Base-by-base conservation (phyloP, 2,329 filamentous ascomycete species). In the Calonectria leucothoes region DNA sequence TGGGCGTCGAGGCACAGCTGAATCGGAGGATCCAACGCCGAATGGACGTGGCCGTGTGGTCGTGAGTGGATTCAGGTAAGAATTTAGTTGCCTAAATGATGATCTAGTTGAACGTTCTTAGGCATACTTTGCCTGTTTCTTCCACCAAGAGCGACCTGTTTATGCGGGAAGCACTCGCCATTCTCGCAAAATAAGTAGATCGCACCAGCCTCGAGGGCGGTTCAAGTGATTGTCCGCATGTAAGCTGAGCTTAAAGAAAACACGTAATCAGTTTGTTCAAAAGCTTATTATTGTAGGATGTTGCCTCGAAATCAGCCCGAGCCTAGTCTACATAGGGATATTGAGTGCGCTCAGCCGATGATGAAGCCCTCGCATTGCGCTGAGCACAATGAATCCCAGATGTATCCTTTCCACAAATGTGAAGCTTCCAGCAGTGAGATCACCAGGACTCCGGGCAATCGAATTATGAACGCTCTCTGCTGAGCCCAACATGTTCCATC, bases 371-470 rank as follows among this genome's bases (percentile, higher is more conserved):
- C 39, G n/a, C 20, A 45, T 23, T 45, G 20, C 7, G 20, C 4
- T 20, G 6, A 7, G 17, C 4, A 20, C 37, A 45, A 45, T 45
- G 7, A 8, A 20, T 8, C 6, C 4, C n/a, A 2, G 11, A 10
- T 8, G 4, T 11, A n/a, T 45, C 20, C n/a, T 8, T 8, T n/a
- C 5, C 7, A 45, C n/a, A n/a, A 8, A 45, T 10, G 20, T n/a
- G 7, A 45, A 6, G n/a, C 11, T 4, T 17, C 4, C 1, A 10
- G n/a, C n/a, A 2, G 1, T 11, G 7, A 6, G 2, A 17, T 3
- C 17, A 45, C 7, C 39, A 45, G 6, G 2, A 45, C 1, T 2
- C 20, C 8, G 3, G 2, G 17, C 11, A 20, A 7, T 17, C 17
- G 11, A n/a, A n/a, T 20, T 42, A 7, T n/a, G 39, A 7, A n/a